These are phyloP conservation scores for Begonia peltatifolia DNA, from an alignment of 306 rosid genomes.

Conservation along the genomic window DNA sequence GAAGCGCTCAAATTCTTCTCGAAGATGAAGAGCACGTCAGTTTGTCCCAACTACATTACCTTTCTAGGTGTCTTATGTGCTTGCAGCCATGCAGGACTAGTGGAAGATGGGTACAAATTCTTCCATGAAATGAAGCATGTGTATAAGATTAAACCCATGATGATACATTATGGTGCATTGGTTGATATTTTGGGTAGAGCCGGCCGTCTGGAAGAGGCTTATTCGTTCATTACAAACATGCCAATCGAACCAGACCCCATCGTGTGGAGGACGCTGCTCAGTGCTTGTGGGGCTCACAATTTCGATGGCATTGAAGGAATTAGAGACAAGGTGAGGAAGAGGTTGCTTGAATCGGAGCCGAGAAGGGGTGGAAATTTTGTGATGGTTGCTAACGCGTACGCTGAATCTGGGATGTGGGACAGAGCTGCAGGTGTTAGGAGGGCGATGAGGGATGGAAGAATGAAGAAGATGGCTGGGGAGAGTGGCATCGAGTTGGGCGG, in stretches of 20 bases:
- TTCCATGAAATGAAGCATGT: conserved; percentile 49
- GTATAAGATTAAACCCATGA: conserved; percentile 53
- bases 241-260: conserved; percentile 51
- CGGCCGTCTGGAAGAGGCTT: conserved; percentile 56
- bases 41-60: conserved; percentile 60
- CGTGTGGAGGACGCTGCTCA: conserved; percentile 70
- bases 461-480: conserved; percentile 80
- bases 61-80: conserved; percentile 81
- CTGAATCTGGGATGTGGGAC: conserved; percentile 86
- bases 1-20: conserved; percentile 56
- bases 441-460: conserved; percentile 45
- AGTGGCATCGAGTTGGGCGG: conserved; percentile 66
- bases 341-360: conserved; percentile 63
- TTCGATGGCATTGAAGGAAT: conserved; percentile 32
- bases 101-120: conserved; percentile 43
- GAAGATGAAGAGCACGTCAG: conserved; percentile 24
- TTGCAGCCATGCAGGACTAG: conserved; percentile 79
- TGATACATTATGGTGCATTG: conserved; percentile 75
- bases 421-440: conserved; percentile 54
- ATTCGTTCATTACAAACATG: conserved; percentile 44
- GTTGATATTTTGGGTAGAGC: conserved; percentile 78
- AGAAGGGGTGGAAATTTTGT: conserved; percentile 64
- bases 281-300: conserved; percentile 49
- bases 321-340: conserved; percentile 44
- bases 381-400: conserved; percentile 72